A percentile compares a stretch with the other conserved stretches of the same genome.
Conservation (phyloP, 345 rosid species). For the Sapria himalayana region DNA sequence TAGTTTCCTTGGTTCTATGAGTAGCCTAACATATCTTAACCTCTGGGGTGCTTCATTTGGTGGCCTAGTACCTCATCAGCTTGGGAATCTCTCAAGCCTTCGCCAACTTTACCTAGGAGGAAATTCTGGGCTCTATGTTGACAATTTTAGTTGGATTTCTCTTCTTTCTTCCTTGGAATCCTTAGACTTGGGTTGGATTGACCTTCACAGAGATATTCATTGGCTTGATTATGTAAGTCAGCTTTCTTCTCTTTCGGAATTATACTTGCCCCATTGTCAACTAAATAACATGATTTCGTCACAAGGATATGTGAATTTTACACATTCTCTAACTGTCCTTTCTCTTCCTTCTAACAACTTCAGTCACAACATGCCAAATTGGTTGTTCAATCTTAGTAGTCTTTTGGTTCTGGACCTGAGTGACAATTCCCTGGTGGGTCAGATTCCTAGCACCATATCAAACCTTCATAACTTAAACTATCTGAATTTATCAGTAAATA, state of each 20-base stretch:
- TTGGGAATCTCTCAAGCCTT: conserved; percentile 8
- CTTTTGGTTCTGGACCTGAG: no score
- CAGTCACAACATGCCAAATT: no score
- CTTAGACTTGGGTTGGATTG: neutral
- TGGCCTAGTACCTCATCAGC: conserved; percentile 4
- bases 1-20: conserved; percentile 4
- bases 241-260: conserved; percentile 4
- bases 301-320: no score
- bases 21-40: conserved; percentile 12
- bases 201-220: neutral
- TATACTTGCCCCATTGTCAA: neutral
- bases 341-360: no score
- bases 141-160: neutral
- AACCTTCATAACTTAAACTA: no score
- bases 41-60: conserved; percentile 8
- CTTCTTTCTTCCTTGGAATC: conserved; percentile 1
- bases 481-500: no score
- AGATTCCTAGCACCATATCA: no score
- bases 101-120: conserved; percentile 8
- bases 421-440: no score
- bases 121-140: neutral
- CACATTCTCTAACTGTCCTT: no score
- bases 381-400: no score
- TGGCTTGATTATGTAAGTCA: conserved; percentile 1
- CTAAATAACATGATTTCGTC: no score